Conservation (phyloP, 2,329 filamentous ascomycete species). For the Pseudogymnoascus sp. region DNA sequence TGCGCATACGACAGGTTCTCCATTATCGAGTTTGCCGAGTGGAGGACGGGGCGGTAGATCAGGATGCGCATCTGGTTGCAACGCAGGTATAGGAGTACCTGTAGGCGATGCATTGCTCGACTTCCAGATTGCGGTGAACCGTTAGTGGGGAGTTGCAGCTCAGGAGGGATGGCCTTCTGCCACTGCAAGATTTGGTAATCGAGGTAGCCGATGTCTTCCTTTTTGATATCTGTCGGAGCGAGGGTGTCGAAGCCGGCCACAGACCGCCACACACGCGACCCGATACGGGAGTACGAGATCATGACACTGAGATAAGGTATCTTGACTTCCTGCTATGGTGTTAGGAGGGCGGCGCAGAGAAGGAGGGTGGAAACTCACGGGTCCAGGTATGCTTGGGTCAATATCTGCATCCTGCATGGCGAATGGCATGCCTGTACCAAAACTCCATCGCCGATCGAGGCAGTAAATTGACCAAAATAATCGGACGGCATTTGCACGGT, state of each 20-base stretch:
- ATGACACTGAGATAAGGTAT: slow-evolving; percentile 71
- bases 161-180: slow-evolving; percentile 67
- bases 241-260: slow-evolving; percentile 58
- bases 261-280: slow-evolving; percentile 79
- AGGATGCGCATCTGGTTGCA: slow-evolving; percentile 87
- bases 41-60: slow-evolving; percentile 80
- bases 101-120: slow-evolving; percentile 56
- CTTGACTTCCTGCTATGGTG: slow-evolving; percentile 16
- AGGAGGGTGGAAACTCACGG: slow-evolving; percentile 47
- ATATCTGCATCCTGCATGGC: slow-evolving; percentile 80
- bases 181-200: slow-evolving; percentile 81
- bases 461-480: slow-evolving; percentile 86
- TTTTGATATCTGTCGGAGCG: slow-evolving; percentile 46
- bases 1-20: slow-evolving; percentile 67
- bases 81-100: slow-evolving; percentile 77
- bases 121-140: slow-evolving; percentile 35
- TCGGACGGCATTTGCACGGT: slow-evolving; percentile 59
- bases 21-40: slow-evolving; percentile 77
- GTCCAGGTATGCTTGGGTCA: slow-evolving; percentile 69
- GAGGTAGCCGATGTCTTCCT: slow-evolving; percentile 69
- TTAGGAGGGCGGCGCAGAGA: slow-evolving; percentile 16
- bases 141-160: slow-evolving; percentile 50
- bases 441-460: slow-evolving; percentile 79
- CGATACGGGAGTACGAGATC: slow-evolving; percentile 76
- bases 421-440: slow-evolving; percentile 83